A percentile compares a stretch with the other conserved stretches of the same genome.
These are phyloP conservation scores for Clonostachys rhizophaga DNA, from an alignment of 2,329 filamentous ascomycete genomes.

Conservation along the genomic window DNA sequence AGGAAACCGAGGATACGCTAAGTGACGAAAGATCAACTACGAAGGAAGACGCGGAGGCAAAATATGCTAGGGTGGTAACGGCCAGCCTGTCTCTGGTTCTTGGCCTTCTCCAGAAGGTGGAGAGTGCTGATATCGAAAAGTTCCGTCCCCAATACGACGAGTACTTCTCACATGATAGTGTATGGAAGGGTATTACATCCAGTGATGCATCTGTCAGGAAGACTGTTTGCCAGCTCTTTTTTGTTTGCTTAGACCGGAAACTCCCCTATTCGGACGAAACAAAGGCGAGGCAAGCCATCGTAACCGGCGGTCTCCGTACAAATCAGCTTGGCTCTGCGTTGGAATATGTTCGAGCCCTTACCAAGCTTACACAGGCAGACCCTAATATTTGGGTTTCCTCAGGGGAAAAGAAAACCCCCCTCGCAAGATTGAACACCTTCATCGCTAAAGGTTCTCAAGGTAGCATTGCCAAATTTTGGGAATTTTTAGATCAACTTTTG, in stretches of 20 bases:
- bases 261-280: constrained; percentile 43
- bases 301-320: constrained; percentile 69
- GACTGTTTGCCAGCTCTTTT: constrained; percentile 45
- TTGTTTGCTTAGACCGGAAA: constrained; percentile 39
- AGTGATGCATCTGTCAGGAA: constrained; percentile 51
- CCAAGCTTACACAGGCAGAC: constrained; percentile 57
- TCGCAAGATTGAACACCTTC: constrained; percentile 62
- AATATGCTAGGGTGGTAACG: constrained; percentile 72
- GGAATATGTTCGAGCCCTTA: constrained; percentile 65
- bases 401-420: constrained; percentile 44
- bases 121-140: constrained; percentile 50
- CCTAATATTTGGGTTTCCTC: constrained; percentile 70
- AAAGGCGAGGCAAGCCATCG: constrained; percentile 52
- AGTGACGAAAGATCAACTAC: constrained; percentile 87
- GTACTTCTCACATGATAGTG: constrained; percentile 60
- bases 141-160: constrained; percentile 57
- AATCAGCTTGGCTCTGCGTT: constrained; percentile 70
- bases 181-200: constrained; percentile 64
- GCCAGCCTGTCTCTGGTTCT: constrained; percentile 51
- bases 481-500: constrained; percentile 58
- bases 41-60: constrained; percentile 78
- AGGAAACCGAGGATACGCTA: constrained; percentile 75
- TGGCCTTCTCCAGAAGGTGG: constrained; percentile 44
- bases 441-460: constrained; percentile 81
- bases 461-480: constrained; percentile 71